These are phyloP conservation scores for Wickerhamiella allomyrinae DNA, from an alignment of 805 yeast genomes.

Conservation along the genomic window DNA sequence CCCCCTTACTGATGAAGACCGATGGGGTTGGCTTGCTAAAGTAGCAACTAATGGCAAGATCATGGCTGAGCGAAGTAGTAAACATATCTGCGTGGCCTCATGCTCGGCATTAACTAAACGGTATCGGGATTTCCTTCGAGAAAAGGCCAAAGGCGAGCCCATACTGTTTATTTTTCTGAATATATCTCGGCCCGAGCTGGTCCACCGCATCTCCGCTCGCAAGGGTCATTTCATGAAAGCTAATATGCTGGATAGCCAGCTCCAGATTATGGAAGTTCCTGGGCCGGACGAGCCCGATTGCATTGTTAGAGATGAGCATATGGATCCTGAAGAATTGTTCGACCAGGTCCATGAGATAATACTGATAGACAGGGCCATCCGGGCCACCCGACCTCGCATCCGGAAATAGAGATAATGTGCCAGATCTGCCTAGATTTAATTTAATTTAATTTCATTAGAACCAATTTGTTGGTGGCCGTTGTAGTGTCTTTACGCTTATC, in stretches of 20 bases:
- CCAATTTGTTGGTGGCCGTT: no score
- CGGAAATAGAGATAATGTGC: no score
- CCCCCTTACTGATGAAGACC: slow-evolving; percentile 77
- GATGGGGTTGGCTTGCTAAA: slow-evolving; percentile 74
- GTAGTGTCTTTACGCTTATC: no score
- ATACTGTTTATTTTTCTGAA: slow-evolving; percentile 54
- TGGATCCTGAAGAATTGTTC: slow-evolving; percentile 7
- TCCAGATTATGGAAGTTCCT: slow-evolving; percentile 62
- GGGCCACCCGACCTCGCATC: background rate
- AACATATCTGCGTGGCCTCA: slow-evolving; percentile 39
- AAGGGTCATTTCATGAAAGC: slow-evolving; percentile 77
- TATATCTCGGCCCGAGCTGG: slow-evolving; percentile 47
- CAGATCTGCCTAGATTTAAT: no score
- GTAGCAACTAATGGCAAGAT: slow-evolving; percentile 32
- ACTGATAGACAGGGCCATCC: background rate
- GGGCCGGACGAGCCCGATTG: slow-evolving; percentile 16
- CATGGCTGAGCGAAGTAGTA: slow-evolving; percentile 20
- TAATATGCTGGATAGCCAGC: slow-evolving; percentile 70
- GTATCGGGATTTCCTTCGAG: slow-evolving; percentile 52
- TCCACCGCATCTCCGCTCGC: slow-evolving; percentile 47
- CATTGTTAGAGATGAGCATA: slow-evolving; percentile 13
- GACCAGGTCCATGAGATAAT: background rate
- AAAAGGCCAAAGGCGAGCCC: slow-evolving; percentile 15
- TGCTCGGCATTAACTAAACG: slow-evolving; percentile 72
- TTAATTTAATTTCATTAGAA: no score